Evolutionary conservation across 306 rosid species (phyloP).

Genomic region (Quercus bicolor): DNA sequence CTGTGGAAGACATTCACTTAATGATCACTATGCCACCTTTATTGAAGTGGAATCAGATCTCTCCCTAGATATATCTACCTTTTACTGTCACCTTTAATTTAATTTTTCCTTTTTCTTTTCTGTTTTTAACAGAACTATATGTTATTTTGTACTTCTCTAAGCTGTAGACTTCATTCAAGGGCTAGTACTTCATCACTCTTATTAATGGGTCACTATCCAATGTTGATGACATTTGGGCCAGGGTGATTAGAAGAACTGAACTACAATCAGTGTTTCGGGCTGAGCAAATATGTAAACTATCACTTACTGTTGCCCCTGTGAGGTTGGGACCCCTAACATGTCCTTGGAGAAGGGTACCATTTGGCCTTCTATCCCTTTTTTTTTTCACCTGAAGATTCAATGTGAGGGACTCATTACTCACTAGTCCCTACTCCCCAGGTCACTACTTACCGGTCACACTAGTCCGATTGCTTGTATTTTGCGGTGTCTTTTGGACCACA

Average conservation of each 20-base stretch:
- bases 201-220: not conserved
- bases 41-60: not conserved
- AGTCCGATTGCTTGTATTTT: no score
- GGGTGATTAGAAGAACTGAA: not conserved
- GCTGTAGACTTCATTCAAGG: no score
- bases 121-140: no score
- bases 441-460: no score
- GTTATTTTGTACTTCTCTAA: no score
- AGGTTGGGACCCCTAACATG: constrained; percentile 13
- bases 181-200: not conserved
- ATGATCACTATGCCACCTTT: not conserved
- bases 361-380: not conserved
- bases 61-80: no score
- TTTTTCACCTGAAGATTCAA: no score
- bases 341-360: not conserved
- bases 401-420: no score
- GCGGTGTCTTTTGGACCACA: not conserved
- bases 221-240: not conserved
- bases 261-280: not conserved
- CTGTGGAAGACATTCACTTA: not conserved
- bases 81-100: no score
- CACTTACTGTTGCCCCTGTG: constrained; percentile 8
- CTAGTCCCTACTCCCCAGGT: no score
- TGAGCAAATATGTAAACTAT: constrained; percentile 23
- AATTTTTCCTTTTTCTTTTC: no score